Conservation (phyloP, 1,284 basidiomycete genomes). For the Salmacisia buchloeana region DNA sequence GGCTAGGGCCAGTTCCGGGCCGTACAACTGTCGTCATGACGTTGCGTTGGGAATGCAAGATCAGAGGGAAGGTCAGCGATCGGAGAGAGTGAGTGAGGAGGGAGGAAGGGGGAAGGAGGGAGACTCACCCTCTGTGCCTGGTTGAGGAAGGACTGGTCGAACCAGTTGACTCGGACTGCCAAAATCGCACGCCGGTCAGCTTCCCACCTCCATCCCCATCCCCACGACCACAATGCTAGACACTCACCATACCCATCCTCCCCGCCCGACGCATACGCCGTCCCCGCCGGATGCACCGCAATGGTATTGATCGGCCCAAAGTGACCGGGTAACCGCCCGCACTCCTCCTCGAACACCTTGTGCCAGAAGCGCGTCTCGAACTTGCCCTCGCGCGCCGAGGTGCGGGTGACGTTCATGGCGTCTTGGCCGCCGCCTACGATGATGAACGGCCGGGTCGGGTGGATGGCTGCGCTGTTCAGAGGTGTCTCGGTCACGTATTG, state of each 20-base stretch:
- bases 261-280: slow-evolving; percentile 84
- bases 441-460: slow-evolving; percentile 73
- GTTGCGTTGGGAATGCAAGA: too few species aligned
- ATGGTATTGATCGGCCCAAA: slow-evolving; percentile 97
- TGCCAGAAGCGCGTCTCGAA: slow-evolving; percentile 99
- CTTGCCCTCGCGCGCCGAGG: slow-evolving; percentile 84
- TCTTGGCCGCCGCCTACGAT: slow-evolving; percentile 89
- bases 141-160: slow-evolving; percentile 47
- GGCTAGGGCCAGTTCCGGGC: slow-evolving; percentile 43
- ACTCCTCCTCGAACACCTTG: slow-evolving; percentile 95
- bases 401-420: slow-evolving; percentile 95
- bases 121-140: slow-evolving; percentile 11
- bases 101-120: neutral
- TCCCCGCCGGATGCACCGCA: slow-evolving; percentile 84
- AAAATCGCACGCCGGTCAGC: slow-evolving; percentile 9
- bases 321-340: slow-evolving; percentile 71
- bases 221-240: neutral
- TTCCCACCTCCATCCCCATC: too few species aligned
- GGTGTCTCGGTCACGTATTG: slow-evolving; percentile 90
- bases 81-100: neutral
- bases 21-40: slow-evolving; percentile 40
- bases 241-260: slow-evolving; percentile 71
- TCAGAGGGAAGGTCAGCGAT: neutral
- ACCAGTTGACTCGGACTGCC: slow-evolving; percentile 49
- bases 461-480: slow-evolving; percentile 84